phyloP scores from a whole-genome alignment of 768 basidiomycete species.

The Suillus cothurnatus region DNA sequence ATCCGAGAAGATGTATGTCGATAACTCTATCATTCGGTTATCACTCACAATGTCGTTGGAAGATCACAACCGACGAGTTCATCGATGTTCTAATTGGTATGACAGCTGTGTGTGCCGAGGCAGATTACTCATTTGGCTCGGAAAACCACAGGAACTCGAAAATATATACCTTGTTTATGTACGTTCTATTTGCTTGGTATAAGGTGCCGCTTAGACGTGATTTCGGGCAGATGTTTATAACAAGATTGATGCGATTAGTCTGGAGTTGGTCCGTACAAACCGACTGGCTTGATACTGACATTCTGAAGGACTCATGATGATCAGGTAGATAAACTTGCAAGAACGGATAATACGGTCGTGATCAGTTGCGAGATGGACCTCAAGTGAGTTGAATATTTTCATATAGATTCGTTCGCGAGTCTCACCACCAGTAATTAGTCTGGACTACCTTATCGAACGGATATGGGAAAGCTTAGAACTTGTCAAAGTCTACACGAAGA shows the following conservation, averaged over 20 bases:
- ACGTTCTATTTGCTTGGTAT: conserved; percentile 27
- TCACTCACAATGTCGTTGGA: conserved; percentile 9
- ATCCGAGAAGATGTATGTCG: conserved; percentile 89
- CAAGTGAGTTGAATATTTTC: conserved; percentile 53
- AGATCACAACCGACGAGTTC: conserved; percentile 97
- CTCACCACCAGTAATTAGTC: conserved; percentile 38
- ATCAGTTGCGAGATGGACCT: conserved; percentile 96
- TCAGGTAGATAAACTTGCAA: conserved; percentile 75
- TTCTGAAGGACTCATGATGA: not conserved
- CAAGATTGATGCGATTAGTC: conserved; percentile 89
- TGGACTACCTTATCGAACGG: conserved; percentile 72
- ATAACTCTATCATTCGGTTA: conserved; percentile 8
- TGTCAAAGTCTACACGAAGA: conserved; percentile 96
- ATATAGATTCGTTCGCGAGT: conserved; percentile 8
- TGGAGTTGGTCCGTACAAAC: conserved; percentile 52
- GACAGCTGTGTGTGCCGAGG: not conserved
- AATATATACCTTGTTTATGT: conserved; percentile 95
- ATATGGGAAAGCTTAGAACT: conserved; percentile 82
- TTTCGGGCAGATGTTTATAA: conserved; percentile 83
- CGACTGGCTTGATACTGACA: not conserved
- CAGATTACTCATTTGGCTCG: not conserved
- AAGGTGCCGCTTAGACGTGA: conserved; percentile 11
- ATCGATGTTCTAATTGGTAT: conserved; percentile 96
- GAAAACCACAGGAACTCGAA: conserved; percentile 68
- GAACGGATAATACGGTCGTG: conserved; percentile 83